Conservation (phyloP, 1,284 basidiomycete genomes). For the Rhodotorula sp. region DNA sequence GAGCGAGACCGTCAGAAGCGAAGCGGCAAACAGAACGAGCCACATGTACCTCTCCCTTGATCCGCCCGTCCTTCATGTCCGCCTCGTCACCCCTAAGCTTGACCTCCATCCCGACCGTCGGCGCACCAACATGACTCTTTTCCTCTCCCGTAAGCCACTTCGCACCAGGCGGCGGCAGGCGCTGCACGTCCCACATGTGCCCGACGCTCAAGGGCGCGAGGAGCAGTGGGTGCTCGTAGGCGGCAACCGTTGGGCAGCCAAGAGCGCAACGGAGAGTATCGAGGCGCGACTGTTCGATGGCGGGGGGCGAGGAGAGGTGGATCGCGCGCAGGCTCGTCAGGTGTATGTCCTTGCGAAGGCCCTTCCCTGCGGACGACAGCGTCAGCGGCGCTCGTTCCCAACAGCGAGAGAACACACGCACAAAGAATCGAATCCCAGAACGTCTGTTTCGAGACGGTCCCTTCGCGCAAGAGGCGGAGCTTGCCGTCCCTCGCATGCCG, state of each 20-base stretch:
- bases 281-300: slow-evolving; percentile 26
- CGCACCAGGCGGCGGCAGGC: slow-evolving; percentile 30
- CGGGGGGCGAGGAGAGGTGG: slow-evolving; percentile 23
- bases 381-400: neutral
- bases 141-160: slow-evolving; percentile 12
- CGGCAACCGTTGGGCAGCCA: slow-evolving; percentile 35
- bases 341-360: slow-evolving; percentile 32
- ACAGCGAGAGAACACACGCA: neutral
- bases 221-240: slow-evolving; percentile 33
- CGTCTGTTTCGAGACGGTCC: slow-evolving; percentile 34
- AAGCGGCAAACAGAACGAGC: neutral
- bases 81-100: slow-evolving; percentile 38
- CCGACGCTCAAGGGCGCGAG: slow-evolving; percentile 31
- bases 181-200: slow-evolving; percentile 39
- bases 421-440: slow-evolving; percentile 41
- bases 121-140: slow-evolving; percentile 37
- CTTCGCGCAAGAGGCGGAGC: slow-evolving; percentile 34
- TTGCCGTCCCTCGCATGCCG: slow-evolving; percentile 35
- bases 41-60: slow-evolving; percentile 33
- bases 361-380: slow-evolving; percentile 14
- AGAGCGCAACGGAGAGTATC: slow-evolving; percentile 38
- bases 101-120: slow-evolving; percentile 36
- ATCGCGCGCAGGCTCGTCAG: slow-evolving; percentile 31
- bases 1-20: neutral
- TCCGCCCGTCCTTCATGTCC: slow-evolving; percentile 23